Base-by-base conservation (phyloP, 2,329 filamentous ascomycete species). In the Exophiala sideris region DNA sequence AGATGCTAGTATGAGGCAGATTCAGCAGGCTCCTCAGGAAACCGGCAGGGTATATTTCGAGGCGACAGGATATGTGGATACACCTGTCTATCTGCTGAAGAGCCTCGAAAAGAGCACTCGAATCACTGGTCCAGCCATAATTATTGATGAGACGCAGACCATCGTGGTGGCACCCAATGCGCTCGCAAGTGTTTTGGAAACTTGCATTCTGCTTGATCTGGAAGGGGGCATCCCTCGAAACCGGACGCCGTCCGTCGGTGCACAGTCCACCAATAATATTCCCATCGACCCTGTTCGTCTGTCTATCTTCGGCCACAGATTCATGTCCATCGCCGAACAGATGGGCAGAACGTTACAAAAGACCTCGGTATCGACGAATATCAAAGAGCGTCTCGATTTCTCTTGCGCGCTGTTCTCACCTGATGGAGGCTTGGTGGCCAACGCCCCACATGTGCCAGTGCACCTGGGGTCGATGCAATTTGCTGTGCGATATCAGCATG, bases 391-490 rank as follows among this genome's bases (percentile, higher is more conserved):
- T 3, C 78, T 92, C 1, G 89, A 94, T 65, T 94, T 90, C 65
- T 91, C 87, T 3, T 94, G 89, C 60, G 89, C 89, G 24, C 77
- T 92, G 1, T 92, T 92, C 60, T 88, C 91, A 61, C 80, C 84
- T 0, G 82, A 83, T 7, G 89, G 89, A 14, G 87, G 86, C 0
- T 75, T 92, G 1, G 88, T 92, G 1, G 73, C 73, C 5, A 76
- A 76, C 58, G 80, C 89, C 14, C 89, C 89, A 0, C 88, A 94
- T 74, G 74, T 94, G 10, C 89, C 89, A 0, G 88, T 91, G 1
- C 89, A 92, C 66, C 74, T 94, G 9, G 88, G 88, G 24, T 89
- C 85, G 45, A 91, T 92, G 88, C 88, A 86, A n/a, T 91, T 88
- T 8, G 91, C 88, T 46, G 87, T 92, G 1, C 79, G 82, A 55